Evolutionary conservation across 176 grass and related monocot genomes (phyloP), one percentile per base, ranked within the genome.

Genomic region (Avena eriantha): DNA sequence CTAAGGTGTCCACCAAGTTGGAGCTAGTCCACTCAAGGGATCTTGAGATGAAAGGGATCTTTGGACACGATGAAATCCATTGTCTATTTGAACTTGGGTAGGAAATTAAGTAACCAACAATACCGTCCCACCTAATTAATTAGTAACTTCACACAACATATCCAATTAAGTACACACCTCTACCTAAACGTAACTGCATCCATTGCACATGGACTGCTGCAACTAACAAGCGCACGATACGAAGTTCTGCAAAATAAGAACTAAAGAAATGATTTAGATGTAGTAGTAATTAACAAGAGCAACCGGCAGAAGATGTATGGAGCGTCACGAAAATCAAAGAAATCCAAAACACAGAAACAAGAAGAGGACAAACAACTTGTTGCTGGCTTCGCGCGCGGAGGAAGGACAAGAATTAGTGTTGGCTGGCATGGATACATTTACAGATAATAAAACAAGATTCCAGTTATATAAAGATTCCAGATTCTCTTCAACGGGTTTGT

Each of bases 81-180:
- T 58, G 12, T 64, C 23, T 4, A 58, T 29, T 29, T 64, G 24
- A 76, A 21, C 47, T 68, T 36, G 2, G 10, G 67, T 47, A 83
- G 11, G 56, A 58, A 78, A 41, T 55, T n/a, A 82, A 60, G n/a
- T 31, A 76, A 24, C 17, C 49, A 1, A 18, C 75, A 71, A 46
- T 57, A 77, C 68, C 48, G 77, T 57, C 24, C 55, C 82, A n/a
- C 23, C 47, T 80, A 80, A 85, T n/a, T 80, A 80, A 85, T n/a
- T 33, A 67, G 16, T 49, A 49, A 66, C 13, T 66, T 0, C 4
- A 31, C 24, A 66, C 24, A 66, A 31, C 61, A 33, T 66, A 4
- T 11, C 3, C 61, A 64, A 31, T 48, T 29, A 65, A 63, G 3
- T 46, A 61, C 3, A 3, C 21, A 58, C 15, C 10, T 9, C 2